A percentile compares a stretch with the other conserved stretches of the same genome.
These are phyloP conservation scores for Arabis alpina DNA, from an alignment of 345 rosid species.

Conservation along the genomic window DNA sequence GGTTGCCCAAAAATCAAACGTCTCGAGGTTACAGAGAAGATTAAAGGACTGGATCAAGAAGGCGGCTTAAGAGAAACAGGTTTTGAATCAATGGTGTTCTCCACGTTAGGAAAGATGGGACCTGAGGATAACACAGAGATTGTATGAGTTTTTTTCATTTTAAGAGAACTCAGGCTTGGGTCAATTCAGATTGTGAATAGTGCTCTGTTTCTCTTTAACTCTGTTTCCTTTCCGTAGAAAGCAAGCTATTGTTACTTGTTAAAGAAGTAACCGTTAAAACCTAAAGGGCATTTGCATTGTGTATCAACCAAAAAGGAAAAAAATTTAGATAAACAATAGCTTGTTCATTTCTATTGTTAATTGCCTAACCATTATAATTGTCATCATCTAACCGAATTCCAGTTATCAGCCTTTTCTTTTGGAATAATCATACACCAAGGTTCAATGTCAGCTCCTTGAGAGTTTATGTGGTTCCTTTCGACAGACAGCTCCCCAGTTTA, in stretches of 20 bases:
- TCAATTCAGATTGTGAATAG: neutral
- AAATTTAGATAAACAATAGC: no score
- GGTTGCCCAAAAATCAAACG: constrained; percentile 9
- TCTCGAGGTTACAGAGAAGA: neutral
- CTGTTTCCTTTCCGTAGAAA: neutral
- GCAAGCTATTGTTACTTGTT: neutral
- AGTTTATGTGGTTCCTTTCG: neutral
- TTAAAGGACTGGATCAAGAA: constrained; percentile 18
- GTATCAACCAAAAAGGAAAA: no score
- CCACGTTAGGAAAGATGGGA: neutral
- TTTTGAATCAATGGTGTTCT: constrained; percentile 25
- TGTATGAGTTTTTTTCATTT: neutral
- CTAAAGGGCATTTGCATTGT: no score
- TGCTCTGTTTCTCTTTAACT: constrained; percentile 4
- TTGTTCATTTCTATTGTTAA: no score
- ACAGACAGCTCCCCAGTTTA: constrained; percentile 1
- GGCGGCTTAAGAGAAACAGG: constrained; percentile 28
- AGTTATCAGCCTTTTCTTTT: no score
- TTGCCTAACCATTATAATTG: no score
- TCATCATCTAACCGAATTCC: no score
- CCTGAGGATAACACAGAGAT: constrained; percentile 2
- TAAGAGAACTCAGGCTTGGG: neutral
- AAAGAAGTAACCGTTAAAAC: no score
- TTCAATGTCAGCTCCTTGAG: no score
- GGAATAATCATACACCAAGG: no score